phyloP scores from a whole-genome alignment of 2,329 filamentous ascomycete species.

The Lachnellula arida region DNA sequence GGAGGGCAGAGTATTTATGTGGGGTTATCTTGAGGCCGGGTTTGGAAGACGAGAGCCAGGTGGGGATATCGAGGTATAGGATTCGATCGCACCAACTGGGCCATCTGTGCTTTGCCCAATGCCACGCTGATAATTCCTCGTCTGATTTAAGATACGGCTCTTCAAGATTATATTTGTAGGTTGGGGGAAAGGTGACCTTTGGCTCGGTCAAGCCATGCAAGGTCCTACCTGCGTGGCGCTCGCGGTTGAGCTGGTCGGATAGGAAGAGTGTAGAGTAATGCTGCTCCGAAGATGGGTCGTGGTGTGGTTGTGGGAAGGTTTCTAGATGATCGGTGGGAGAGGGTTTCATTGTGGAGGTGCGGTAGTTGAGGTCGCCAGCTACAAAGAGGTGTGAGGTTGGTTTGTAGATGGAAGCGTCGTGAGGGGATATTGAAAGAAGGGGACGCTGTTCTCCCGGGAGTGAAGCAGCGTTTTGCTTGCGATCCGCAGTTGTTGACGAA shows the following conservation, averaged over 20 bases:
- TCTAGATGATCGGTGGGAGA: conserved; percentile 46
- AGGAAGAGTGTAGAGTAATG: conserved; percentile 65
- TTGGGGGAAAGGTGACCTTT: conserved; percentile 75
- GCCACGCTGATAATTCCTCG: conserved; percentile 49
- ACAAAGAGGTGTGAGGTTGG: conserved; percentile 76
- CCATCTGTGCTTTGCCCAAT: conserved; percentile 78
- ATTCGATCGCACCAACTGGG: conserved; percentile 94
- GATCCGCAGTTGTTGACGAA: conserved; percentile 36
- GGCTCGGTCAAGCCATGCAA: conserved; percentile 76
- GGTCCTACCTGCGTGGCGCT: conserved; percentile 63
- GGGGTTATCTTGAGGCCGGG: conserved; percentile 47
- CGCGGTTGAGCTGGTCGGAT: conserved; percentile 73
- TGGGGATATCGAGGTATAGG: conserved; percentile 64
- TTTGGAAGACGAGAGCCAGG: conserved; percentile 40
- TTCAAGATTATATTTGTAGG: conserved; percentile 76
- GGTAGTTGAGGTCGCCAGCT: conserved; percentile 92
- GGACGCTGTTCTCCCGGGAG: conserved; percentile 38
- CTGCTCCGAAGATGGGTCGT: conserved; percentile 45
- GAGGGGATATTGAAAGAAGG: conserved; percentile 37
- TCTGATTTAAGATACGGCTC: conserved; percentile 37
- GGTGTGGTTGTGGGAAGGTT: conserved; percentile 58
- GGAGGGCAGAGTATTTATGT: conserved; percentile 66
- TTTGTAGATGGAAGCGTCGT: conserved; percentile 62
- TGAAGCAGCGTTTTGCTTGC: conserved; percentile 13
- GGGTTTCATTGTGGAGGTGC: conserved; percentile 67